A percentile compares a stretch with the other conserved stretches of the same genome.
These are phyloP conservation scores for Paecilomyces dactylethromorphus DNA, from an alignment of 2,329 filamentous ascomycete species.

Conservation along the genomic window DNA sequence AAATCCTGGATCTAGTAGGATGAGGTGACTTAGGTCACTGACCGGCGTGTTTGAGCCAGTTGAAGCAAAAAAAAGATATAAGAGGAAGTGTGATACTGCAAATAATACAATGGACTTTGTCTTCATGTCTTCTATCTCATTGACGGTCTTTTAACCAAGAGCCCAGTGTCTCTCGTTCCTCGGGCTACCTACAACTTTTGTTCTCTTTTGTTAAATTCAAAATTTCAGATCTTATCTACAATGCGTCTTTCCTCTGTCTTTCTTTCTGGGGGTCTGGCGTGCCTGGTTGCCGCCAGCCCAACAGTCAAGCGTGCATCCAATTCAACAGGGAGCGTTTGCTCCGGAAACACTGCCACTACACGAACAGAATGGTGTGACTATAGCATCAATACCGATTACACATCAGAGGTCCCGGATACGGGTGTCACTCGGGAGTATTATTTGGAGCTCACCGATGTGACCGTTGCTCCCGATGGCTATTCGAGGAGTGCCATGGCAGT, in stretches of 20 bases:
- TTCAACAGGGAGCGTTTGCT: background rate
- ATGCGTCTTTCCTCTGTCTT: background rate
- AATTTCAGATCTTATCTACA: background rate
- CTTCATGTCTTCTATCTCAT: background rate
- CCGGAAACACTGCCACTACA: slow-evolving; percentile 1
- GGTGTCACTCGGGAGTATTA: slow-evolving; percentile 23
- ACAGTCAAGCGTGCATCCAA: background rate
- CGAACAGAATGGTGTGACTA: slow-evolving; percentile 6
- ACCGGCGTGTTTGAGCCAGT: too few relatives aligned
- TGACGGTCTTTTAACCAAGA: background rate
- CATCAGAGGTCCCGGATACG: slow-evolving; percentile 10
- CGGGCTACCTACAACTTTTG: background rate
- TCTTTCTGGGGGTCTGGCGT: background rate
- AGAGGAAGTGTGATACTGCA: background rate
- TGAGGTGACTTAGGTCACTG: background rate
- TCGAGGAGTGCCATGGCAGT: slow-evolving; percentile 18
- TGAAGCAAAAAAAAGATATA: too few relatives aligned
- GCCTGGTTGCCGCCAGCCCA: background rate
- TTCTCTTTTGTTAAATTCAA: background rate
- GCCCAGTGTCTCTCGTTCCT: background rate
- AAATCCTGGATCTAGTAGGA: background rate
- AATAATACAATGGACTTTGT: background rate
- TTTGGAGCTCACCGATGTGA: slow-evolving; percentile 17
- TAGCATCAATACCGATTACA: slow-evolving; percentile 4
- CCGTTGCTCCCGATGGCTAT: slow-evolving; percentile 21